Evolutionary conservation across 2,329 filamentous ascomycete species (phyloP), one percentile per base, ranked within the genome.

Genomic region (Stemphylium beticola): DNA sequence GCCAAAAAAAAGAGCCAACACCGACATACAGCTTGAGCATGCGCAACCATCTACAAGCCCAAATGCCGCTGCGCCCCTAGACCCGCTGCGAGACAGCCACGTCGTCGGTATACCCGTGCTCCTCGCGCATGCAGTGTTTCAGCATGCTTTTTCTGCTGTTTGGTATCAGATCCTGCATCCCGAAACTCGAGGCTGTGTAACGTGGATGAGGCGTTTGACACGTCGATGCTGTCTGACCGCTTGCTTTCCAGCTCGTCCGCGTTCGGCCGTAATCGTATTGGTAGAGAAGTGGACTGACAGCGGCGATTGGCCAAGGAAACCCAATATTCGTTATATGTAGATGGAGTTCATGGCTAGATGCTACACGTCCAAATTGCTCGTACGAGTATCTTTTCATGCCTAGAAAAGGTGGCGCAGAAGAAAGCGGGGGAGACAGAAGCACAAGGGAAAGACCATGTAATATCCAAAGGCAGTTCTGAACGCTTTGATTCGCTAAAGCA

Each of bases 111-210:
- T 17, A 36, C 43, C 34, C 33, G 18, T 46, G 36, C 44, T 57
- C 54, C 44, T 57, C 54, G 53, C 53, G 62, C 60, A 50, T 50
- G 47, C 15, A 34, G 41, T 40, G 65, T 68, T 68, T 67, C 64
- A 68, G 62, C 38, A 58, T 52, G 58, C 17, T 60, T 53, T 48
- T 53, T 49, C 39, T 53, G 26, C 49, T 40, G 51, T 54, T 38
- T 49, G 49, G 60, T 63, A 44, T 67, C 57, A 65, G 59, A 64
- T 53, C 49, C 32, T 57, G 20, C 38, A 18, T 34, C 47, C 47
- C 40, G 46, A 51, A 39, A 49, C 60, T 43, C 44, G 48, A 47
- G 53, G 37, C 53, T 41, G 37, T 55, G 47, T 55, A 50, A 50
- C 47, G 18, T 22, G 37, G 31, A 32, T 34, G 50, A 52, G 50